Conservation (phyloP, 352 stramenopile species). For the Pythium folliculosum region DNA sequence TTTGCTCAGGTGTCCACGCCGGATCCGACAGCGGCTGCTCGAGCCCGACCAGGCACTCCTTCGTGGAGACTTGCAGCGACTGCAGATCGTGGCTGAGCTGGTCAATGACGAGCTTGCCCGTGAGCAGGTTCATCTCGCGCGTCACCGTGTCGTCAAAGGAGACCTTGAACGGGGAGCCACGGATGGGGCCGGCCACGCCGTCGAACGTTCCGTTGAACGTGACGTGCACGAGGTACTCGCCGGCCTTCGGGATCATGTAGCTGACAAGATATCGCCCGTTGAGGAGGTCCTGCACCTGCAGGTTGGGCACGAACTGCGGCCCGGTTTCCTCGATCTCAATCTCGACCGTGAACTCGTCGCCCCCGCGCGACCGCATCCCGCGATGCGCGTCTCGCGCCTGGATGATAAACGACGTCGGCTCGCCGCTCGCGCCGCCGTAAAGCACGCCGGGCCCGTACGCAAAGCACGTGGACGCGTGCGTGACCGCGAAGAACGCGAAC, state of each 20-base stretch:
- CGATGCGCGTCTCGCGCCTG: slow-evolving; percentile 81
- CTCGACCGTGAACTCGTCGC: slow-evolving; percentile 91
- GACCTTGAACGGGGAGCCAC: slow-evolving; percentile 89
- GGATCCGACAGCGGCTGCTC: slow-evolving; percentile 69
- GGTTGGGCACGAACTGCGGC: slow-evolving; percentile 54
- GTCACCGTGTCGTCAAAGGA: slow-evolving; percentile 80
- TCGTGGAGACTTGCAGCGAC: slow-evolving; percentile 53
- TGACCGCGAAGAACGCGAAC: slow-evolving; percentile 95
- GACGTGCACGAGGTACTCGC: slow-evolving; percentile 87
- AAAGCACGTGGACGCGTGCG: slow-evolving; percentile 82
- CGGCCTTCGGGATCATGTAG: slow-evolving; percentile 82
- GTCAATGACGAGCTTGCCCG: slow-evolving; percentile 76
- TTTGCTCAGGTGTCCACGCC: slow-evolving; percentile 57
- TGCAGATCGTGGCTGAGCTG: slow-evolving; percentile 71
- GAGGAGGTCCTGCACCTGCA: slow-evolving; percentile 82
- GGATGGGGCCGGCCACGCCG: slow-evolving; percentile 83
- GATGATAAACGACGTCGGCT: slow-evolving; percentile 83
- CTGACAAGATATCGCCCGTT: slow-evolving; percentile 95
- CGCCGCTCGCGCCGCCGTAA: slow-evolving; percentile 68
- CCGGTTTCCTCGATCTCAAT: slow-evolving; percentile 50
- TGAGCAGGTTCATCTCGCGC: slow-evolving; percentile 82
- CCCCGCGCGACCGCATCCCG: slow-evolving; percentile 86
- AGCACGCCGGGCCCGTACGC: slow-evolving; percentile 94
- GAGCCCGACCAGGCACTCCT: slow-evolving; percentile 70
- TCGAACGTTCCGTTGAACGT: slow-evolving; percentile 94